These are phyloP conservation scores for Wickerhamiella kurtzmanii DNA, from an alignment of 805 yeast genomes.

Conservation along the genomic window DNA sequence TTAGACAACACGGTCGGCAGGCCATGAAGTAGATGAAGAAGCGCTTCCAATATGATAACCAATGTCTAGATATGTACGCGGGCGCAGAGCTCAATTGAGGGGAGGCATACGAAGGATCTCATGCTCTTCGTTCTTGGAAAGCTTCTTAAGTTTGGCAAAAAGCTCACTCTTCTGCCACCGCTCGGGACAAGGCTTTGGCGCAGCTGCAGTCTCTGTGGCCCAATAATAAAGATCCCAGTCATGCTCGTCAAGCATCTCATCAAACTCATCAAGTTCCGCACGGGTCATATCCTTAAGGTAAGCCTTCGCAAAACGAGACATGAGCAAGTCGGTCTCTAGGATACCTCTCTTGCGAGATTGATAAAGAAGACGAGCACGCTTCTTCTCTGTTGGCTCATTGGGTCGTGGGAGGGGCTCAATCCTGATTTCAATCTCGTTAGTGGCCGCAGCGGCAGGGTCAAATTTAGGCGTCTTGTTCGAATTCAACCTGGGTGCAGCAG, in stretches of 20 bases:
- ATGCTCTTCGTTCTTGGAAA: slow-evolving; percentile 57
- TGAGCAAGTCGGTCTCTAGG: slow-evolving; percentile 75
- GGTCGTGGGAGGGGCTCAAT: slow-evolving; percentile 69
- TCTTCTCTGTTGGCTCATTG: slow-evolving; percentile 58
- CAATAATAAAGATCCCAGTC: slow-evolving; percentile 99
- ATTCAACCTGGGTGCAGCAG: neutral
- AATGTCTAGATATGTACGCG: slow-evolving; percentile 8
- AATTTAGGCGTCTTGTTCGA: slow-evolving; percentile 1
- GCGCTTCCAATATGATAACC: no score
- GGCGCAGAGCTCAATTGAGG: slow-evolving; percentile 25
- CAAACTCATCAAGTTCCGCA: slow-evolving; percentile 74
- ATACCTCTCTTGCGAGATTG: slow-evolving; percentile 94
- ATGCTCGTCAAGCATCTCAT: slow-evolving; percentile 69
- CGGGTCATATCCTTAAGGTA: slow-evolving; percentile 45
- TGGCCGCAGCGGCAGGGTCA: slow-evolving; percentile 9
- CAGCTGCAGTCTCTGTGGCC: slow-evolving; percentile 70
- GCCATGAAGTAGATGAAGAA: no score
- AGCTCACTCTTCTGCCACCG: slow-evolving; percentile 63
- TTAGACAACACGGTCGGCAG: no score
- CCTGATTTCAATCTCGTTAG: slow-evolving; percentile 27
- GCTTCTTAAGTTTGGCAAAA: slow-evolving; percentile 51
- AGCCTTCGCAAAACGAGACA: slow-evolving; percentile 73
- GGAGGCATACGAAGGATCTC: slow-evolving; percentile 83
- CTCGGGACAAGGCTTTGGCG: slow-evolving; percentile 75
- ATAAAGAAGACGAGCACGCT: slow-evolving; percentile 77